Evolutionary conservation across 2,329 filamentous ascomycete species (phyloP).

Genomic region (Ophiocordyceps camponoti-leonardi): DNA sequence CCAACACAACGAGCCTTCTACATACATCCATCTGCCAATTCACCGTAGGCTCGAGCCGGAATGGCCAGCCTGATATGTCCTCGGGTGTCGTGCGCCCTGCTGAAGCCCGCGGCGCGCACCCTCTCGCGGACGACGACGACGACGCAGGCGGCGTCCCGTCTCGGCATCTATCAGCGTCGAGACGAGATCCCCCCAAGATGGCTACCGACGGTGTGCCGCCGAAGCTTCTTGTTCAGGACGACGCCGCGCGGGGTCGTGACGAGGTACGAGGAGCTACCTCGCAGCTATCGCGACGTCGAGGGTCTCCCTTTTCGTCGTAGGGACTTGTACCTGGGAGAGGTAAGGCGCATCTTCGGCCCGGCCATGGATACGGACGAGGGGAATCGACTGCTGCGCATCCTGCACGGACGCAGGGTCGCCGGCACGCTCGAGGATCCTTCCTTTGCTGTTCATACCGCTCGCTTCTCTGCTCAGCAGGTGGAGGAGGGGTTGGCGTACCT

Average conservation of each 20-base stretch:
- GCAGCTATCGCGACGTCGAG: conserved; percentile 33
- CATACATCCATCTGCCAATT: too few species aligned
- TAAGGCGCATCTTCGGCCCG: conserved; percentile 30
- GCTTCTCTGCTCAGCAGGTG: conserved; percentile 23
- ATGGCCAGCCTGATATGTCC: conserved; percentile 2
- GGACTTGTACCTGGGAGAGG: conserved; percentile 31
- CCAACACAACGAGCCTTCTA: too few species aligned
- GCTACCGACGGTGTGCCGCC: neutral
- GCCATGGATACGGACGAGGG: conserved; percentile 24
- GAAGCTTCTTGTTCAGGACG: conserved; percentile 11
- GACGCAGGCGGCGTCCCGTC: neutral
- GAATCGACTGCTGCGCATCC: conserved; percentile 36
- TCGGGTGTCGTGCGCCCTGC: conserved; percentile 13
- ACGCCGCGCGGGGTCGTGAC: conserved; percentile 21
- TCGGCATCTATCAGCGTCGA: neutral
- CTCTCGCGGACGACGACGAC: conserved; percentile 1
- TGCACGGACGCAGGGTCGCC: conserved; percentile 46
- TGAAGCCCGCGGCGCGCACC: conserved; percentile 11
- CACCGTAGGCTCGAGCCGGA: neutral
- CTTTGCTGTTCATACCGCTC: conserved; percentile 27
- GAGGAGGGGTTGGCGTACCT: conserved; percentile 35
- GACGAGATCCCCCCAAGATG: neutral
- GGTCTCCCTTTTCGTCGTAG: conserved; percentile 35
- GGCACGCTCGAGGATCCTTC: conserved; percentile 44
- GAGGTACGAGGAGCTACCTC: conserved; percentile 41